These are phyloP conservation scores for Solanum boliviense DNA, from an alignment of 257 asterid genomes.

Conservation along the genomic window DNA sequence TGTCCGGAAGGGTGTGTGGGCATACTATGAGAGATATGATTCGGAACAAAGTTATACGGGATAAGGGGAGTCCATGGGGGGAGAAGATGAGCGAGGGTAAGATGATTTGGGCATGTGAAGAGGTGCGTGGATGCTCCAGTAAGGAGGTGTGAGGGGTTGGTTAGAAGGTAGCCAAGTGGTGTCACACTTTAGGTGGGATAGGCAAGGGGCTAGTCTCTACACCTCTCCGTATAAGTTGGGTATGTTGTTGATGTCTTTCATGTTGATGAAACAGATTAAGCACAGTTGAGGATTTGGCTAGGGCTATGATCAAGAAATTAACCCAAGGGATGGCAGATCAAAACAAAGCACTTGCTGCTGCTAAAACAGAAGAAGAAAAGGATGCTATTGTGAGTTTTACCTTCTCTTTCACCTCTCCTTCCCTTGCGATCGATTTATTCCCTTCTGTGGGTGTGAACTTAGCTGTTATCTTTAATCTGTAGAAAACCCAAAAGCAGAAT, in stretches of 20 bases:
- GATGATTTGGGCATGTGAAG: background rate
- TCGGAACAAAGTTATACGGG: background rate
- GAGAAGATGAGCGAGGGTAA: background rate
- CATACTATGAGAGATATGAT: background rate
- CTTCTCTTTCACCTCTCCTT: background rate
- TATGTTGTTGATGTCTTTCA: background rate
- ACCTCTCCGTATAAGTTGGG: background rate
- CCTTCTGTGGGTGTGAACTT: background rate
- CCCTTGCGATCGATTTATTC: background rate
- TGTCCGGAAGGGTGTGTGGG: background rate
- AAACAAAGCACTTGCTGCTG: constrained; percentile 78
- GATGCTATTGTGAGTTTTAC: constrained; percentile 53
- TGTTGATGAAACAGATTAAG: constrained; percentile 53
- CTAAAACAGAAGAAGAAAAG: constrained; percentile 79
- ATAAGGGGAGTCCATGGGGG: background rate
- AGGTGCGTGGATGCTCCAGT: background rate
- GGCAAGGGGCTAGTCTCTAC: background rate
- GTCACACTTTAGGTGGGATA: background rate
- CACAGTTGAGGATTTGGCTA: constrained; percentile 68
- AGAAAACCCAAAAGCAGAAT: constrained; percentile 82
- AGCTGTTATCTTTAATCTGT: constrained; percentile 17
- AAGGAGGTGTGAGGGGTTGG: background rate
- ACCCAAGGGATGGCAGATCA: constrained; percentile 93
- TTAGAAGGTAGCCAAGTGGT: background rate
- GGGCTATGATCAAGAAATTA: constrained; percentile 76